Conservation (phyloP, 78 protist species). For the Dictyostelium firmibasis region DNA sequence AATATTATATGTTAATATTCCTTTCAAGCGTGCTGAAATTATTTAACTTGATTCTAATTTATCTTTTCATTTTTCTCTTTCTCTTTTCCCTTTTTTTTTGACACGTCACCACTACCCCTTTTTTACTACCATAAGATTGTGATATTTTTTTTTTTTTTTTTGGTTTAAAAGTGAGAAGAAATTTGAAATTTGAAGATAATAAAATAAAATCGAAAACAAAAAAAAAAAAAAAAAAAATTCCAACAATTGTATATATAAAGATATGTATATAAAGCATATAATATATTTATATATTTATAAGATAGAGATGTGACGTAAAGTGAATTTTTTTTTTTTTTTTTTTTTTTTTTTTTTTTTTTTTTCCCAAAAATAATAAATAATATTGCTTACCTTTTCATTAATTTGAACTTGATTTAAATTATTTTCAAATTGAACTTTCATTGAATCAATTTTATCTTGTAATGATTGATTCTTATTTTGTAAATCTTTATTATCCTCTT, state of each 20-base stretch:
- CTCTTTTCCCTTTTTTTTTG: background rate
- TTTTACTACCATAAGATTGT: background rate
- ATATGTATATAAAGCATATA: background rate
- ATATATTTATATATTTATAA: background rate
- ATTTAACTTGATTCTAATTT: background rate
- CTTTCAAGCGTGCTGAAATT: background rate
- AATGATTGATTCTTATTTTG: background rate
- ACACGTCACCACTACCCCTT: background rate
- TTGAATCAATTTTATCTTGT: background rate
- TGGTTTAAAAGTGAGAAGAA: background rate
- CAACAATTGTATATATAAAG: too few relatives aligned
- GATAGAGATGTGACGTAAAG: background rate
- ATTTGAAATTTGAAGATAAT: background rate
- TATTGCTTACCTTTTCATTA: constrained; percentile 46
- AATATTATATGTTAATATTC: background rate
- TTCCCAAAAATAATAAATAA: too few relatives aligned
- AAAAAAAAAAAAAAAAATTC: background rate
- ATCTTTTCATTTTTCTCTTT: background rate
- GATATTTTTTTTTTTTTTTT: background rate
- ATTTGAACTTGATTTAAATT: constrained; percentile 27
- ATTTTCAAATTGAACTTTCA: constrained; percentile 51
- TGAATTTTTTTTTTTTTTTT: too few relatives aligned
- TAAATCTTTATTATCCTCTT: constrained; percentile 26
- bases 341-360: too few relatives aligned
- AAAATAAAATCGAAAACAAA: background rate